These are phyloP conservation scores for Fusarium globosum DNA, from an alignment of 2,329 filamentous ascomycete genomes.

Conservation along the genomic window DNA sequence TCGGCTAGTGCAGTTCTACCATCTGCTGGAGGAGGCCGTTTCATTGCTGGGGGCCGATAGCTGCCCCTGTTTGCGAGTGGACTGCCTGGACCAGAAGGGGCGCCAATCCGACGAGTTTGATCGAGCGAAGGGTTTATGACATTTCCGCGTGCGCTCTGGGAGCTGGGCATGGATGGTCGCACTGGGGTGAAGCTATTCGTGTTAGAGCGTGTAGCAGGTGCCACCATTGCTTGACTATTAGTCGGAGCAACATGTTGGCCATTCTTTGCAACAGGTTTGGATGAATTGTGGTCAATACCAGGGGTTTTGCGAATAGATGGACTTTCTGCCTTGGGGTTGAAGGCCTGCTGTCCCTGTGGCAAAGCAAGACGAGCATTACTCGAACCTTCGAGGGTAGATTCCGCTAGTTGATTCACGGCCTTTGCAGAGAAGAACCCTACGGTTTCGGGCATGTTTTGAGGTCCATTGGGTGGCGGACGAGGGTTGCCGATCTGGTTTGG, in stretches of 20 bases:
- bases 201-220: constrained; percentile 37
- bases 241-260: constrained; percentile 63
- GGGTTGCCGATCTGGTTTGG: constrained; percentile 39
- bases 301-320: constrained; percentile 91
- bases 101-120: constrained; percentile 67
- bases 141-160: constrained; percentile 51
- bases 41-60: constrained; percentile 70
- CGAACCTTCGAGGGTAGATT: constrained; percentile 52
- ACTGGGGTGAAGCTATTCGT: constrained; percentile 47
- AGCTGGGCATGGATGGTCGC: constrained; percentile 45
- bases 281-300: constrained; percentile 83
- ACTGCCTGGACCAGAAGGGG: constrained; percentile 64
- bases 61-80: constrained; percentile 68
- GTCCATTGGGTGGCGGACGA: constrained; percentile 47
- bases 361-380: constrained; percentile 55
- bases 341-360: constrained; percentile 63
- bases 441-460: constrained; percentile 51
- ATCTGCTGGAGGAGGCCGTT: constrained; percentile 57
- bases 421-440: constrained; percentile 78
- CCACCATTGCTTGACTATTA: constrained; percentile 43
- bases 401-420: constrained; percentile 68
- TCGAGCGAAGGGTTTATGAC: constrained; percentile 66
- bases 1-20: constrained; percentile 62
- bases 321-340: constrained; percentile 80
- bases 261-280: constrained; percentile 74